Evolutionary conservation across 2,329 filamentous ascomycete genomes (phyloP).

Genomic region (Cytospora piceae): DNA sequence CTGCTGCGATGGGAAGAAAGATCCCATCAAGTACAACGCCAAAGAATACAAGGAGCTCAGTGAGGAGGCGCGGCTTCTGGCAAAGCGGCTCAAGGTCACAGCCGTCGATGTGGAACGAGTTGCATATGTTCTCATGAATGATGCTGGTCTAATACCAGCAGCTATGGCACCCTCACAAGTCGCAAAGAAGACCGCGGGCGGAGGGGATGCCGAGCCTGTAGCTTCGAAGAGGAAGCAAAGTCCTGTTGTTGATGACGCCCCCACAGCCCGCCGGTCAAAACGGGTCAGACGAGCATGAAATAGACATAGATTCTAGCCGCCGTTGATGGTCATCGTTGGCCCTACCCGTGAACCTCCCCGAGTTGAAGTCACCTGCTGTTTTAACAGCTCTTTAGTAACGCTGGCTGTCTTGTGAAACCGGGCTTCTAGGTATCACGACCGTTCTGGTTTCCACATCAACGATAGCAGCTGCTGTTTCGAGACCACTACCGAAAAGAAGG

Average conservation of each 20-base stretch:
- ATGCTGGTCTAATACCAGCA: constrained; percentile 20
- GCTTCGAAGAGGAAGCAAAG: background rate
- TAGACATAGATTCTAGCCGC: too few species aligned
- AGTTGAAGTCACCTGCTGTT: too few species aligned
- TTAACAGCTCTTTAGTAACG: too few species aligned
- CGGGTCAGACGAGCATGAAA: background rate
- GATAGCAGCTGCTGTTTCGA: too few species aligned
- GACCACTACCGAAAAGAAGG: too few species aligned
- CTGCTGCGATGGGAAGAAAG: constrained; percentile 55
- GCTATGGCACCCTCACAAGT: constrained; percentile 5
- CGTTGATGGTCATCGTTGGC: background rate
- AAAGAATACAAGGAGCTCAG: constrained; percentile 69
- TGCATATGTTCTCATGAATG: constrained; percentile 68
- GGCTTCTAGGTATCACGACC: too few species aligned
- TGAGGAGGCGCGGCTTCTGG: constrained; percentile 46
- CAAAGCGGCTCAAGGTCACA: constrained; percentile 53
- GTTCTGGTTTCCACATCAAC: too few species aligned
- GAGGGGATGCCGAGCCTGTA: background rate
- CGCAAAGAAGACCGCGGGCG: constrained; percentile 16
- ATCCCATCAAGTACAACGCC: constrained; percentile 67
- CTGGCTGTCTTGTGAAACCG: too few species aligned
- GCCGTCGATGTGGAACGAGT: constrained; percentile 71
- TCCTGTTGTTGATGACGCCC: background rate
- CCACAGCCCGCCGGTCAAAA: background rate
- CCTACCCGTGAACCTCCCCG: background rate